Evolutionary conservation across 805 yeast species (phyloP), one percentile per base, ranked within the genome.

Genomic region (Huiozyma sinensis): DNA sequence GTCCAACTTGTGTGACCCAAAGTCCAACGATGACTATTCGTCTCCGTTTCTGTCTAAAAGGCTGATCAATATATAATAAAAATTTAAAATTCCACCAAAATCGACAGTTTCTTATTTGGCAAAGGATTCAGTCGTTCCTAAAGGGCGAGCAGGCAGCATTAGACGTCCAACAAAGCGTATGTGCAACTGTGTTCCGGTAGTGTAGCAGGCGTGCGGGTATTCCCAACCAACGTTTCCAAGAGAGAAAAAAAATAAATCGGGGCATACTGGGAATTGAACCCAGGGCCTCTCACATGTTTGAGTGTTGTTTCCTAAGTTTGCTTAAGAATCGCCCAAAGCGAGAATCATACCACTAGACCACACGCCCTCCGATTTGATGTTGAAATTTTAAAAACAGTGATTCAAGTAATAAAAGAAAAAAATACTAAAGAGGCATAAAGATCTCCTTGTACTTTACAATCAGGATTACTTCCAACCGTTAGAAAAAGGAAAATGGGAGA

Each of bases 211-310:
- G 24, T 17, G 24, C 4, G 24, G 24, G 24, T 17, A 17, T 17
- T 17, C 24, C n/a, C 33, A 31, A 3, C 11, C 9, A 31, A 31
- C n/a, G n/a, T 31, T 9, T 30, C 2, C 11, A 11, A 9, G n/a
- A 31, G 11, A 31, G 5, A 42, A 31, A n/a, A 43, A 34, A 12
- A 9, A 34, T 11, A 12, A 50, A 45, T 52, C 29, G 65, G 66
- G 66, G 65, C 66, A 60, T 53, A 60, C 76, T 68, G 76, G 76
- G 76, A 71, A 71, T 71, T 71, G 76, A 71, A 71, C 76, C 76
- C 76, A 69, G 76, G 77, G 75, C 76, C 76, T 71, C 76, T 71
- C 76, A 72, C 76, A 72, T 57, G 51, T 52, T 56, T 49, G 53
- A 40, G 37, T 35, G 17, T 10, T 12, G n/a, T 31, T 31, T 31